Conservation (phyloP, 139 green algal genomes). For the Astrephomene gubernaculifera region DNA sequence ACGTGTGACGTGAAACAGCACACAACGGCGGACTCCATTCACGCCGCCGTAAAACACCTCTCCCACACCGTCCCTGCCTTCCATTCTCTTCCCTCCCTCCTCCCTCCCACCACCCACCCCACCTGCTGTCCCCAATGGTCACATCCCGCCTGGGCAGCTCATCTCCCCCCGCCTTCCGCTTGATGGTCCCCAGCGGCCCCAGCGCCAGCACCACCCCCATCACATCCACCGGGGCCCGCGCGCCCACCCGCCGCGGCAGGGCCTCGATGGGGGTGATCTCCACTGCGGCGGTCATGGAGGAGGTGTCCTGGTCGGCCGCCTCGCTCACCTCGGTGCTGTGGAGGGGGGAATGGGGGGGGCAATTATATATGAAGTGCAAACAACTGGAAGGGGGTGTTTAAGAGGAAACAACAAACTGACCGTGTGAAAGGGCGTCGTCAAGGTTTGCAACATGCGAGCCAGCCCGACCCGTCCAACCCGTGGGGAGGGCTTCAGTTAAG, state of each 20-base stretch:
- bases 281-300: constrained; percentile 57
- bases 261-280: constrained; percentile 78
- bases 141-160: constrained; percentile 83
- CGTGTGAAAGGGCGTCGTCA: too few relatives aligned
- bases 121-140: constrained; percentile 77
- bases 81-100: not conserved
- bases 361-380: too few relatives aligned
- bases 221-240: constrained; percentile 81
- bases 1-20: too few relatives aligned
- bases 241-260: constrained; percentile 68
- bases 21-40: too few relatives aligned
- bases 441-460: too few relatives aligned
- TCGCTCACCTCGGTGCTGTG: constrained; percentile 74
- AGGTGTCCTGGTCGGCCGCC: constrained; percentile 72
- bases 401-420: too few relatives aligned
- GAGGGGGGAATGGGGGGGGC: constrained; percentile 6
- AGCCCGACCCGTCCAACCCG: too few relatives aligned
- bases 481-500: too few relatives aligned
- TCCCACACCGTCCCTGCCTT: not conserved
- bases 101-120: not conserved
- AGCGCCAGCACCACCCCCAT: constrained; percentile 79
- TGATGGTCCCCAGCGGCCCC: constrained; percentile 73
- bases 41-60: not conserved
- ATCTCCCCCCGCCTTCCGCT: constrained; percentile 83
- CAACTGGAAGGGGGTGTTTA: too few relatives aligned